Evolutionary conservation across 371 early-diverging fungal genomes (phyloP).

Genomic region (Massospora cicadina): DNA sequence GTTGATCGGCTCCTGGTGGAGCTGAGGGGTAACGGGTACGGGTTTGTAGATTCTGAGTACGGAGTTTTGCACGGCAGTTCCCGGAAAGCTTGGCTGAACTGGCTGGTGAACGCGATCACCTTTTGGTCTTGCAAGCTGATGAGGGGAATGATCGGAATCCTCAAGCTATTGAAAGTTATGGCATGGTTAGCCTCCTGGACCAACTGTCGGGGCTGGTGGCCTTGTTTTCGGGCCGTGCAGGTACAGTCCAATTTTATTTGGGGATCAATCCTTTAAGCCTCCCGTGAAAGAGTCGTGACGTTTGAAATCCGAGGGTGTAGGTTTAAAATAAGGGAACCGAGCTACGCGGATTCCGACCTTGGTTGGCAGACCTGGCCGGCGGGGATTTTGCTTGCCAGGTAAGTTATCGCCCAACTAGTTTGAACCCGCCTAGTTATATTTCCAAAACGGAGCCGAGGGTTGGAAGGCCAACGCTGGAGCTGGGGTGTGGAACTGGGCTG

Average conservation of each 20-base stretch:
- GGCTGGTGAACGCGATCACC: not conserved
- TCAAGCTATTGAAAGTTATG: not conserved
- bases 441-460: not conserved
- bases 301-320: not conserved
- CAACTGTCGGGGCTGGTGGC: not conserved
- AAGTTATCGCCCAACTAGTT: not conserved
- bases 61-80: not conserved
- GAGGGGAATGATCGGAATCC: not conserved
- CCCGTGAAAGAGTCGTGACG: not conserved
- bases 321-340: constrained; percentile 6
- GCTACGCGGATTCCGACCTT: constrained; percentile 1
- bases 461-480: not conserved
- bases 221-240: not conserved
- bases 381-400: constrained; percentile 4
- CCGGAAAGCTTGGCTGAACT: constrained; percentile 1
- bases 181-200: not conserved
- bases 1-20: not conserved
- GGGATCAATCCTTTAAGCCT: not conserved
- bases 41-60: not conserved
- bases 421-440: not conserved
- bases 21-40: not conserved
- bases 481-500: constrained; percentile 8
- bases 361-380: constrained; percentile 10
- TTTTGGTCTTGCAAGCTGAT: not conserved
- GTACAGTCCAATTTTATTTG: not conserved